Evolutionary conservation across 176 grass and related monocot species (phyloP), one percentile per base, ranked within the genome.

Genomic region (Juncus inflexus): DNA sequence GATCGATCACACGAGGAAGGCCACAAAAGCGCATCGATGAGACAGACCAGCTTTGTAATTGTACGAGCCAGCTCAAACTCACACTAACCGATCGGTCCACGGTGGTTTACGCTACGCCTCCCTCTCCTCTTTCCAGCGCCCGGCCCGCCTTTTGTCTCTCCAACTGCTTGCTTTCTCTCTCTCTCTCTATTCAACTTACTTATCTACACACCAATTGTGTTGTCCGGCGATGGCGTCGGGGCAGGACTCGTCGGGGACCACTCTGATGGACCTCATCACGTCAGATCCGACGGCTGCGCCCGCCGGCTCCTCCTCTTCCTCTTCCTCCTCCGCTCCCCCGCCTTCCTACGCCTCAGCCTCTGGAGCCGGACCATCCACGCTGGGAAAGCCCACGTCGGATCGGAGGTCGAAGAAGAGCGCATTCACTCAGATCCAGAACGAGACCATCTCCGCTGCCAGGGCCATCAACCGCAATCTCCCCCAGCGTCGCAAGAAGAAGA

Each of bases 221-320:
- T 47, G 43, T 47, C 43, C 43, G 76, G 62, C 58, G 86, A 95
- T 95, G 90, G 80, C 90, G 59, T 90, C 91, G 40, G 81, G 81
- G 35, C 83, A 95, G 63, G 91, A 91, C 56, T 91, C 92, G 1
- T 82, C 85, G 8, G 78, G 94, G 60, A 86, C 77, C 40, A 92
- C 88, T 67, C 78, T 92, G 64, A 99, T 99, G 94, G 94, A 99
- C 79, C 89, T 99, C 75, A 99, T 99, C 80, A 90, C 85, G 47
- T 92, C 88, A 76, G 89, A 99, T 89, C 94, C 86, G 15, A 58
- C 73, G 43, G 69, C 85, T 10, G 73, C 68, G 35, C 42, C 72
- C 2, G 58, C 79, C 55, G 58, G 61, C 4, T 9, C 77, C 11
- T 72, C 63, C 38, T 38, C 79, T 39, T 64, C 82, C 39, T 66